Percentiles rank a stretch among this genome's conserved stretches.
phyloP scores from a whole-genome alignment of 2,329 filamentous ascomycete genomes.

The Pseudocercospora cruenta region DNA sequence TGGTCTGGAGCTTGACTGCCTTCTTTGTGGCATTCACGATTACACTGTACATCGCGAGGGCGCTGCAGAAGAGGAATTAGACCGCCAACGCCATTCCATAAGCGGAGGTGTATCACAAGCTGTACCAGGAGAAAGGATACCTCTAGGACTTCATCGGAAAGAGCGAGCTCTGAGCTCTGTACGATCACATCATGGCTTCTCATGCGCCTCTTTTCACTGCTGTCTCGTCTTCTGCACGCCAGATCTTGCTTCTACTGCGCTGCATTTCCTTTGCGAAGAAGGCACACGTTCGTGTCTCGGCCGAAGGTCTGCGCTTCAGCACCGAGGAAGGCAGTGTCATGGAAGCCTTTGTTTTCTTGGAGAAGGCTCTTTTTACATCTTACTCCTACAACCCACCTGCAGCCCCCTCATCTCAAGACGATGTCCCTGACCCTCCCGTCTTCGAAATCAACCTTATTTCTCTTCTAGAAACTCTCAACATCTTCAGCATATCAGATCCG shows the following conservation, averaged over 20 bases:
- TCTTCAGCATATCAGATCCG: conserved; percentile 72
- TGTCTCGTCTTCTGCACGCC: conserved; percentile 75
- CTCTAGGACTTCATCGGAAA: neutral
- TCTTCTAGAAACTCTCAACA: conserved; percentile 90
- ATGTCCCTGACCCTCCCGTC: conserved; percentile 58
- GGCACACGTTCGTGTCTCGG: conserved; percentile 74
- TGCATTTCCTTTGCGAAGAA: conserved; percentile 65
- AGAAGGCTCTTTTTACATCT: conserved; percentile 84
- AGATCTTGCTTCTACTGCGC: conserved; percentile 68
- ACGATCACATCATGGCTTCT: conserved; percentile 42
- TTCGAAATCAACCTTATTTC: conserved; percentile 89
- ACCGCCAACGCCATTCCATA: neutral
- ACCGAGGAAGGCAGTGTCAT: conserved; percentile 88
- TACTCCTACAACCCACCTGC: conserved; percentile 68
- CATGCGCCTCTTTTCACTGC: conserved; percentile 67
- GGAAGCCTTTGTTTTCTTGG: conserved; percentile 85
- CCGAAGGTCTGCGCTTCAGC: conserved; percentile 82
- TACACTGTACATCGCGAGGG: conserved; percentile 15
- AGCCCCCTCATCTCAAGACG: conserved; percentile 43
- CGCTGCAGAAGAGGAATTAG: neutral
- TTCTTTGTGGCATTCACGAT: conserved; percentile 29
- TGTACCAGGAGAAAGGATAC: neutral
- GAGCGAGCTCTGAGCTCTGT: neutral
- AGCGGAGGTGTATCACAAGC: neutral
- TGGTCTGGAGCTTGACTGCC: conserved; percentile 25